Base-by-base conservation (phyloP, 2,329 filamentous ascomycete species). In the Fusarium sp. region DNA sequence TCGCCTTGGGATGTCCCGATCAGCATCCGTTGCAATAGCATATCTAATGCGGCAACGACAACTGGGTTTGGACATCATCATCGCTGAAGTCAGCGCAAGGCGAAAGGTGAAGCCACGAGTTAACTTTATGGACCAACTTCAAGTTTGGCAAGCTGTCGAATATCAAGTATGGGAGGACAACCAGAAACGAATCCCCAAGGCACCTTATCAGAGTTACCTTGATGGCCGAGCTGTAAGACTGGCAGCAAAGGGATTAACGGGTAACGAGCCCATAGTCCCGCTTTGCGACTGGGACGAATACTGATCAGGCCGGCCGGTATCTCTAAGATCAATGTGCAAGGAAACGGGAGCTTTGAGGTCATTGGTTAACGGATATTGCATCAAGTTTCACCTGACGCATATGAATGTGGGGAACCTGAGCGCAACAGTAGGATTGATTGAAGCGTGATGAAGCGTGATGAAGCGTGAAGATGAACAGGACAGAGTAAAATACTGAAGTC, bases 1-100 rank as follows among this genome's bases (percentile, higher is more conserved):
- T 65, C 82, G 84, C 42, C 60, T 70, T 36, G 81, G 81, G 11
- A 68, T 80, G 36, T 82, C 81, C 24, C 79, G 80, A 20, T 81
- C 80, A 3, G 77, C 81, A 11, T 77, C 80, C 6, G 75, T 76
- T 17, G 67, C 79, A 14, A 75, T 81, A 39, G 80, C 80, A 47
- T 82, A 82, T 63, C 74, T 82, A 17, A 82, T 82, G 81, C 72
- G 79, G 20, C 79, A 66, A 45, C 62, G 77, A 35, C 47, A 74
- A 26, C 48, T 69, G 47, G 48, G 49, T 17, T 49, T 74, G 4
- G 64, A 75, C 42, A 51, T 57, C 13, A 67, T 70, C 31, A 56
- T 81, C 36, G 60, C 59, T 5, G 58, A 71, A 17, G 71, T 81
- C 26, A 64, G 72, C 54, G 52, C 45, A 44, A 76, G 75, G 38